Evolutionary conservation across 306 rosid genomes (phyloP).

Genomic region (Sesbania bispinosa): DNA sequence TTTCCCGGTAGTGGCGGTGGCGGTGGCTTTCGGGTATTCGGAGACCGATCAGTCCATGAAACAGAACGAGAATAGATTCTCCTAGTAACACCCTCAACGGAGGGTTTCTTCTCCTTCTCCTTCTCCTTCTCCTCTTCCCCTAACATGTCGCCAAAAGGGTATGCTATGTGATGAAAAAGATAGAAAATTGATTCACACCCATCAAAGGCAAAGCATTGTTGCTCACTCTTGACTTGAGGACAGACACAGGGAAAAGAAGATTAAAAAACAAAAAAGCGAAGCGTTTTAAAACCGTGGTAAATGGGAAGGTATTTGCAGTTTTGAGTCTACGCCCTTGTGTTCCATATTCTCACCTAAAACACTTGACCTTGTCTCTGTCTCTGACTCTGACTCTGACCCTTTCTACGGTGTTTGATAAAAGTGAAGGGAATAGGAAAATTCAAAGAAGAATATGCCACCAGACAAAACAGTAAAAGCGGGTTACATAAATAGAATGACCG

Average conservation of each 20-base stretch:
- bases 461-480: constrained; percentile 21
- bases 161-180: constrained; percentile 13
- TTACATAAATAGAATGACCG: constrained; percentile 13
- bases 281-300: constrained; percentile 12
- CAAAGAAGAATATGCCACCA: constrained; percentile 41
- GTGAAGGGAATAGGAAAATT: constrained; percentile 33
- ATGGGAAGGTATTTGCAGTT: constrained; percentile 38
- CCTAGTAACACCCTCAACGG: not conserved
- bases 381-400: constrained; percentile 23
- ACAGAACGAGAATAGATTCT: constrained; percentile 63
- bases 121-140: constrained; percentile 49
- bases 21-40: constrained; percentile 41
- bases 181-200: constrained; percentile 35
- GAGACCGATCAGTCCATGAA: constrained; percentile 87
- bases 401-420: constrained; percentile 25
- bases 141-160: constrained; percentile 38
- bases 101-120: constrained; percentile 20
- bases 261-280: not conserved
- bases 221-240: constrained; percentile 34
- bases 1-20: constrained; percentile 28
- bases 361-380: constrained; percentile 53
- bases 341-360: constrained; percentile 64
- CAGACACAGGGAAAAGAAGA: not conserved
- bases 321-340: constrained; percentile 22
- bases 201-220: constrained; percentile 31